Conservation (phyloP, 1,284 basidiomycete species). For the Ceraceosorus guamensis region DNA sequence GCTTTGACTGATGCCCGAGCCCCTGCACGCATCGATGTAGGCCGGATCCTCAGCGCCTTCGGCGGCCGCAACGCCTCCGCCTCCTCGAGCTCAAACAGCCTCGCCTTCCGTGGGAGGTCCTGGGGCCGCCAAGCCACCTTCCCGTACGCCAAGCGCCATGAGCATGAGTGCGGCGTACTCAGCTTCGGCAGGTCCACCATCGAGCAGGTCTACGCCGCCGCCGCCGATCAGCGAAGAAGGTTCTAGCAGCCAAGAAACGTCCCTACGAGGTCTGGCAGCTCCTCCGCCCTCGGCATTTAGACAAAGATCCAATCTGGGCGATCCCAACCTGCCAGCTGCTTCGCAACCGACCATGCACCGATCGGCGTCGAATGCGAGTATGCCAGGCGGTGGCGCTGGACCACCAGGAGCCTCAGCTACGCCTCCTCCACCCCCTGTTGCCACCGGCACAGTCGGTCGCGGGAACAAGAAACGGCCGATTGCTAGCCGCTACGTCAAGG, state of each 20-base stretch:
- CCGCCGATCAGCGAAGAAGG: conserved; percentile 22
- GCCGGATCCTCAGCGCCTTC: conserved; percentile 32
- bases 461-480: conserved; percentile 43
- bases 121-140: conserved; percentile 18
- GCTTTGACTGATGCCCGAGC: background rate
- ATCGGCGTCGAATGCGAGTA: conserved; percentile 8
- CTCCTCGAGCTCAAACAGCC: conserved; percentile 34
- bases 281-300: conserved; percentile 11
- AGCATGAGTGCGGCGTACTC: background rate
- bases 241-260: conserved; percentile 14
- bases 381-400: conserved; percentile 11
- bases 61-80: conserved; percentile 27
- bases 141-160: conserved; percentile 5
- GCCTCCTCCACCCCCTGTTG: conserved; percentile 15
- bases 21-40: conserved; percentile 1
- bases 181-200: conserved; percentile 10
- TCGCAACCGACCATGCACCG: conserved; percentile 20
- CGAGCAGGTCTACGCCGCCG: conserved; percentile 20
- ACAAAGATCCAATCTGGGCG: conserved; percentile 30
- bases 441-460: conserved; percentile 14
- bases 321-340: conserved; percentile 32
- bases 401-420: conserved; percentile 15
- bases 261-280: background rate
- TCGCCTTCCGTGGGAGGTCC: conserved; percentile 28
- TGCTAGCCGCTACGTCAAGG: conserved; percentile 39